Evolutionary conservation across 2,329 filamentous ascomycete genomes (phyloP), one percentile per base, ranked within the genome.

Genomic region (Blastomyces emzantsi): DNA sequence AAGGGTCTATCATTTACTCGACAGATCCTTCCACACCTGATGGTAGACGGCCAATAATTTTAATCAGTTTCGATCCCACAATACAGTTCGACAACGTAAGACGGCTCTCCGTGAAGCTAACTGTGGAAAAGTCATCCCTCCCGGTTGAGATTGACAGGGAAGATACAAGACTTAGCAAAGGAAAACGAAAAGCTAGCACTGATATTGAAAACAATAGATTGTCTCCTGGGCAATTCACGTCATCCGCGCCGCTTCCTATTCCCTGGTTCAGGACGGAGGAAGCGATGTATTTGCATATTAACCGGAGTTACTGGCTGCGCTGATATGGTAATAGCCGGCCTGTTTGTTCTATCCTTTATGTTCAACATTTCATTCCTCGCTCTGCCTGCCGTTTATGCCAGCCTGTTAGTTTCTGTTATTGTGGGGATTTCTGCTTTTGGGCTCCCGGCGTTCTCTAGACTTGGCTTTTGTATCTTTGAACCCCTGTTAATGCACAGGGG

Each of bases 21-120:
- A 67, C 66, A 11, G 59, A 64, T 33, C 56, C 54, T 43, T n/a
- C 59, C 7, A n/a, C 45, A 5, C 17, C 22, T 2, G 67, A 60
- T 51, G 62, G 51, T 22, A 62, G 61, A 28, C 61, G 64, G 49
- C 63, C 65, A 22, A 65, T 68, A 51, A 60, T 67, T 7, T 19
- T 68, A 11, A 62, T 68, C 45, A 68, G 63, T 41, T 68, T 68
- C 47, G 67, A 68, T 57, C 64, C 66, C n/a, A 62, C 63, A 2
- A 66, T 68, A 39, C 60, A 61, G 15, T 62, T 68, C 5, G 65
- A 54, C 15, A 57, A 63, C 41, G 59, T 68, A 33, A 65, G 64
- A 43, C 60, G 57, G 19, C 55, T 67, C 33, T 57, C 52, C 22
- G 43, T 57, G 19, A 30, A 25, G 17, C 25, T 47, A 25, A 17